These are phyloP conservation scores for Chaetothyriales sp. DNA, from an alignment of 2,329 filamentous ascomycete genomes.

Conservation along the genomic window DNA sequence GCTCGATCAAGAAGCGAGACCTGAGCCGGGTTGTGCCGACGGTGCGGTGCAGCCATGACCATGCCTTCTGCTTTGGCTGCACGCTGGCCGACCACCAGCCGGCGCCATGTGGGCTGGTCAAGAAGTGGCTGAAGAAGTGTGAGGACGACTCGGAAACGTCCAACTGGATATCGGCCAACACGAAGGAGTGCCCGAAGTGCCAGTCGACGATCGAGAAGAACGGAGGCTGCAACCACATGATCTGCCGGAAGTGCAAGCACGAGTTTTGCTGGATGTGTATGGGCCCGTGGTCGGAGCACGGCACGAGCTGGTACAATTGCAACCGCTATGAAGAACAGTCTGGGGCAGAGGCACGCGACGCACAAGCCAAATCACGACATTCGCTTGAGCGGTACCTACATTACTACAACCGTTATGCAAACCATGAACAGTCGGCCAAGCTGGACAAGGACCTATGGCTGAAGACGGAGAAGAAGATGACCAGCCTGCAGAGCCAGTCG, in stretches of 20 bases:
- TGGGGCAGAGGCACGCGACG: conserved; percentile 74
- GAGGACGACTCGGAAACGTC: conserved; percentile 96
- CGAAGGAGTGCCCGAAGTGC: conserved; percentile 93
- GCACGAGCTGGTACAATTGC: conserved; percentile 99
- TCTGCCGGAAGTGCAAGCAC: conserved; percentile 84
- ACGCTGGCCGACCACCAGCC: conserved; percentile 81
- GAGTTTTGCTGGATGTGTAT: conserved; percentile 99
- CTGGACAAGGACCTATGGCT: conserved; percentile 90
- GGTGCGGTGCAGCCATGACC: conserved; percentile 68
- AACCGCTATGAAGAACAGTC: conserved; percentile 95
- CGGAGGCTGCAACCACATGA: conserved; percentile 96
- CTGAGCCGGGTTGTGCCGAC: conserved; percentile 75
- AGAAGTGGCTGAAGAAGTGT: conserved; percentile 94
- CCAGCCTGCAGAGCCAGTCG: conserved; percentile 78
- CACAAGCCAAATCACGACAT: conserved; percentile 76
- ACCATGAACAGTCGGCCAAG: conserved; percentile 94
- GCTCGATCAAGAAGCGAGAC: conserved; percentile 73
- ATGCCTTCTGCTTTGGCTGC: conserved; percentile 92
- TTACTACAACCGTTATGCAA: conserved; percentile 98
- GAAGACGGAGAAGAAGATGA: conserved; percentile 99
- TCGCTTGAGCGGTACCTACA: conserved; percentile 93
- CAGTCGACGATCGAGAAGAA: conserved; percentile 98
- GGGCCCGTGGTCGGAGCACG: conserved; percentile 96
- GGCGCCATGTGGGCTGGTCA: conserved; percentile 77
- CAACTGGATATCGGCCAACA: conserved; percentile 98